A percentile compares a stretch with the other conserved stretches of the same genome.
phyloP scores from a whole-genome alignment of 2,329 filamentous ascomycete species.

The Colletotrichum euphorbiae region DNA sequence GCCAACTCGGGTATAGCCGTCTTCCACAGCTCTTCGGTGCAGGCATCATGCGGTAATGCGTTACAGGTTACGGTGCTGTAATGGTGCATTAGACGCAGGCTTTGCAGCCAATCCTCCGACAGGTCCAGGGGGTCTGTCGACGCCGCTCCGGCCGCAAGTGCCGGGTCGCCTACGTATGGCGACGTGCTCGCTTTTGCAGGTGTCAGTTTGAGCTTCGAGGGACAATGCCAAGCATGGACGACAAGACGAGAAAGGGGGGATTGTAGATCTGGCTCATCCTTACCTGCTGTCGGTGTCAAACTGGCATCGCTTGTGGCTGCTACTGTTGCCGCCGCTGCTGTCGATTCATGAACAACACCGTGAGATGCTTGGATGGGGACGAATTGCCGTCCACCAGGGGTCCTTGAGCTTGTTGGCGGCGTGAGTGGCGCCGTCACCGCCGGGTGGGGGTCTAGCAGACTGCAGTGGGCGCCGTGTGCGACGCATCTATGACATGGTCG shows the following conservation, averaged over 20 bases:
- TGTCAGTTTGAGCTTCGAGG: constrained; percentile 6
- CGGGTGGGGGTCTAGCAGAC: constrained; percentile 32
- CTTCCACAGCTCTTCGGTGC: constrained; percentile 39
- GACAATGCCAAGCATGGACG: not conserved
- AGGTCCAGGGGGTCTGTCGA: constrained; percentile 38
- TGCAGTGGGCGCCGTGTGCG: constrained; percentile 51
- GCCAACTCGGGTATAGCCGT: constrained; percentile 33
- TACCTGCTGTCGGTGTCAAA: constrained; percentile 33
- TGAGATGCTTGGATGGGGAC: not conserved
- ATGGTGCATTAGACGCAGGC: constrained; percentile 53
- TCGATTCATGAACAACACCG: not conserved
- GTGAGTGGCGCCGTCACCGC: not conserved
- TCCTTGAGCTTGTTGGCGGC: constrained; percentile 26
- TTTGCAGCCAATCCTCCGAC: constrained; percentile 47
- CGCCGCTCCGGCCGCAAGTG: not conserved
- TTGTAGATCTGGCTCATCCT: not conserved
- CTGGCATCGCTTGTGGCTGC: constrained; percentile 20
- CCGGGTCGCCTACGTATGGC: constrained; percentile 10
- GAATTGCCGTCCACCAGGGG: not conserved
- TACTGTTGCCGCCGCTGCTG: not conserved
- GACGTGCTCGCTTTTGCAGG: constrained; percentile 12
- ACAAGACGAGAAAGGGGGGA: not conserved
- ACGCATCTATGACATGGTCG: constrained; percentile 51
- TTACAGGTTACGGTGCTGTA: constrained; percentile 47
- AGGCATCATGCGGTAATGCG: constrained; percentile 44